phyloP scores from a whole-genome alignment of 495 filamentous ascomycete genomes.

The Podospora tetraspora region DNA sequence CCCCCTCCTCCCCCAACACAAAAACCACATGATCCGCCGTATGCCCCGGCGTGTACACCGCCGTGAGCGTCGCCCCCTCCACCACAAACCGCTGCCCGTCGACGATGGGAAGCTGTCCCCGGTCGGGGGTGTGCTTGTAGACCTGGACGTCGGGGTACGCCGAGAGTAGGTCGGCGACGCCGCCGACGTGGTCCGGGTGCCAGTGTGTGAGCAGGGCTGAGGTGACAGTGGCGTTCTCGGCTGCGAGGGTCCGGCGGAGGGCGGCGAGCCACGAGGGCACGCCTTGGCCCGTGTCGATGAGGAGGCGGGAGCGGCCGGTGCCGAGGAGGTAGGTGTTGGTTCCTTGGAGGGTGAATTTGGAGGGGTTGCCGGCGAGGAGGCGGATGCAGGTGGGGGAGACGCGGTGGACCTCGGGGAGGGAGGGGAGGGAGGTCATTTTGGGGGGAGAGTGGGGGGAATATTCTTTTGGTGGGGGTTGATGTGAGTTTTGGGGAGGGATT shows the following conservation, averaged over 20 bases:
- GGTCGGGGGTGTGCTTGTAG: slow-evolving; percentile 48
- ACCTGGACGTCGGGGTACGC: slow-evolving; percentile 55
- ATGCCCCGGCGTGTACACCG: slow-evolving; percentile 78
- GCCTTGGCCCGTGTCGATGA: slow-evolving; percentile 79
- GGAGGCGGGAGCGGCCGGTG: slow-evolving; percentile 57
- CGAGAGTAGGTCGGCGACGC: slow-evolving; percentile 59
- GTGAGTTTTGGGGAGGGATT: neutral
- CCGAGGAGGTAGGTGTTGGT: slow-evolving; percentile 89
- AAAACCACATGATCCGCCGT: slow-evolving; percentile 80
- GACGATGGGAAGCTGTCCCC: slow-evolving; percentile 49
- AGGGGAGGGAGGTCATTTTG: slow-evolving; percentile 36
- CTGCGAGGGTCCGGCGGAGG: slow-evolving; percentile 56
- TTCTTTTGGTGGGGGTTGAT: too few species aligned
- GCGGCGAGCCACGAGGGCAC: slow-evolving; percentile 53
- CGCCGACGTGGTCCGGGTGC: slow-evolving; percentile 81
- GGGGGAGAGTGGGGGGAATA: too few species aligned
- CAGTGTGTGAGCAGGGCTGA: slow-evolving; percentile 77
- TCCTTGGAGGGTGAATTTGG: slow-evolving; percentile 58
- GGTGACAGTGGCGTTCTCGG: slow-evolving; percentile 61
- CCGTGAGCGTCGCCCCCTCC: slow-evolving; percentile 70
- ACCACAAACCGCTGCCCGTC: slow-evolving; percentile 70
- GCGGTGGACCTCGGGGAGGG: slow-evolving; percentile 59
- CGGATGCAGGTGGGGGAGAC: slow-evolving; percentile 63
- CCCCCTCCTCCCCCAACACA: slow-evolving; percentile 67
- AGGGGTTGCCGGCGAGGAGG: slow-evolving; percentile 75